Evolutionary conservation across 345 rosid genomes (phyloP).

Genomic region (Mangifera indica): DNA sequence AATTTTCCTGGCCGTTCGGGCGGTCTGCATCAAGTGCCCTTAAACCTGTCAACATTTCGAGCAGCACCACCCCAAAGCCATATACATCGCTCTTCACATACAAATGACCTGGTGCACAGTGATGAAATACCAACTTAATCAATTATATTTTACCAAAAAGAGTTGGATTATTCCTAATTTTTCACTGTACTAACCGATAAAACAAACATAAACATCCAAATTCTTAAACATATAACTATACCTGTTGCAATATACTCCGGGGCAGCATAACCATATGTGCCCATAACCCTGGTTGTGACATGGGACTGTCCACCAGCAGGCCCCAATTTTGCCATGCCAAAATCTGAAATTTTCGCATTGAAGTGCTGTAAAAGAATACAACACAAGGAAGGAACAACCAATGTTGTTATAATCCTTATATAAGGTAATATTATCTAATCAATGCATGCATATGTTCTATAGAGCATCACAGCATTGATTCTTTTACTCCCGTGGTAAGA

Average conservation of each 20-base stretch:
- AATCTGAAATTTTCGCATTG: conserved; percentile 67
- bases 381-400: not conserved
- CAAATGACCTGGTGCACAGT: conserved; percentile 47
- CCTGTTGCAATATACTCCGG: conserved; percentile 75
- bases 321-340: conserved; percentile 70
- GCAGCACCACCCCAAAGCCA: conserved; percentile 69
- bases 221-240: conserved; percentile 13
- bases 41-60: conserved; percentile 56
- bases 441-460: not conserved
- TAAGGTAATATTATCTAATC: not conserved
- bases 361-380: conserved; percentile 28
- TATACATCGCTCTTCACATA: conserved; percentile 74
- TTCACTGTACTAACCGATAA: not conserved
- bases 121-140: not conserved
- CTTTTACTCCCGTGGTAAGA: not conserved
- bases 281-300: conserved; percentile 41
- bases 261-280: conserved; percentile 58
- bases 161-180: too few relatives aligned
- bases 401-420: not conserved
- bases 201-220: not conserved
- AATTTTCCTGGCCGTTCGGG: conserved; percentile 39
- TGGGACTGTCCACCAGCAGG: conserved; percentile 56
- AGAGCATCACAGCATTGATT: not conserved
- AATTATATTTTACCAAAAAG: not conserved
- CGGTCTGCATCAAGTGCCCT: conserved; percentile 46